Conservation (phyloP, 306 rosid genomes). For the Malus sylvestris region DNA sequence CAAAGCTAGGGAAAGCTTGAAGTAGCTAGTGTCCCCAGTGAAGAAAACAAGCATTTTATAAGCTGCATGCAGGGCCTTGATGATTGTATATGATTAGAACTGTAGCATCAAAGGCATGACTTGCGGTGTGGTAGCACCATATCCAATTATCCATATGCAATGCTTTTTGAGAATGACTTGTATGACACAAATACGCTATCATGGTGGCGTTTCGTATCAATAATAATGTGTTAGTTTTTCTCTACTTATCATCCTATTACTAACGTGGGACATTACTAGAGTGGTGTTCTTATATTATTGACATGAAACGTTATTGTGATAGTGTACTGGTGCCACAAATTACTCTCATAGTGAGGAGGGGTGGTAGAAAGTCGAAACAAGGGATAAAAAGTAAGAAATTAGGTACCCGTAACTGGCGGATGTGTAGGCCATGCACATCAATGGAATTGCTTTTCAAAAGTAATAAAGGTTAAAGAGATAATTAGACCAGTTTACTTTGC, state of each 20-base stretch:
- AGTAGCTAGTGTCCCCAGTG: conserved; percentile 18
- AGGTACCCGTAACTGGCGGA: conserved; percentile 22
- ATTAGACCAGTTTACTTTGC: not conserved
- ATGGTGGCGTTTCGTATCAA: too few relatives aligned
- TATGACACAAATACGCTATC: too few relatives aligned
- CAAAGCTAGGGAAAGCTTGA: not conserved
- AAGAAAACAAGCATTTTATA: conserved; percentile 21
- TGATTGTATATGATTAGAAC: conserved; percentile 14
- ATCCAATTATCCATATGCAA: not conserved
- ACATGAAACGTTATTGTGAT: not conserved
- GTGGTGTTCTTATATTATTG: too few relatives aligned
- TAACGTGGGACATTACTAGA: not conserved
- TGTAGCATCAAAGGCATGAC: conserved; percentile 55
- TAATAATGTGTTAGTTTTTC: not conserved
- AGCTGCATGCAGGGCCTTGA: conserved; percentile 1
- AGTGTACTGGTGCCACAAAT: not conserved
- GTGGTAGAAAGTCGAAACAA: conserved; percentile 6
- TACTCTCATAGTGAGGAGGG: not conserved
- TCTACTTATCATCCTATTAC: not conserved
- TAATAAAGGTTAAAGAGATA: conserved; percentile 8
- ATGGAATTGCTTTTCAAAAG: conserved; percentile 6
- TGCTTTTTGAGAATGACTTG: not conserved
- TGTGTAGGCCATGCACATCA: conserved; percentile 15
- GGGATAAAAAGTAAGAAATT: not conserved
- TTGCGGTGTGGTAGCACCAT: conserved; percentile 62